Evolutionary conservation across 768 basidiomycete species (phyloP).

Genomic region (Mycena haematopus): DNA sequence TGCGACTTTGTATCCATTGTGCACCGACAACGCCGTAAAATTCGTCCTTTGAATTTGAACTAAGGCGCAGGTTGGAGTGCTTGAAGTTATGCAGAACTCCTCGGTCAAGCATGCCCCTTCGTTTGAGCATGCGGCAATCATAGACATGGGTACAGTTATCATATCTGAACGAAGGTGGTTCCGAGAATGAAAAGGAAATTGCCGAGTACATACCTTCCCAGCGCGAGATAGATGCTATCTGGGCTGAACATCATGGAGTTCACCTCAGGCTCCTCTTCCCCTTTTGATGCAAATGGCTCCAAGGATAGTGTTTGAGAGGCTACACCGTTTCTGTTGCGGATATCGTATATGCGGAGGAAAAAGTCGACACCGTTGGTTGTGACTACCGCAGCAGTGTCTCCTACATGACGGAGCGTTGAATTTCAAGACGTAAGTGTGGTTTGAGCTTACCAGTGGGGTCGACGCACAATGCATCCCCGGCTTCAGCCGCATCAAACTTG

Average conservation of each 20-base stretch:
- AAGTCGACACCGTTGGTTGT: slow-evolving; percentile 33
- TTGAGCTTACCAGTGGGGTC: slow-evolving; percentile 48
- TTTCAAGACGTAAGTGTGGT: not conserved
- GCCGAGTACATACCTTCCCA: slow-evolving; percentile 45
- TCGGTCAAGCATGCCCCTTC: slow-evolving; percentile 35
- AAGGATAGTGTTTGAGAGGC: slow-evolving; percentile 42
- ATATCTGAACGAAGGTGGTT: slow-evolving; percentile 26
- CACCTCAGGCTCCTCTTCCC: slow-evolving; percentile 49
- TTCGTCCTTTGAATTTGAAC: slow-evolving; percentile 33
- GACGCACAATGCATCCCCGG: slow-evolving; percentile 60
- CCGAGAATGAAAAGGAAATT: not conserved
- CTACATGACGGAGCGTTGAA: slow-evolving; percentile 10
- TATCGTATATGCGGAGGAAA: slow-evolving; percentile 59
- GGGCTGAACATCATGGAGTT: slow-evolving; percentile 61
- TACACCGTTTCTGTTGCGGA: slow-evolving; percentile 40
- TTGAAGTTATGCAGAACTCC: slow-evolving; percentile 50
- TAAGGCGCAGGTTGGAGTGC: slow-evolving; percentile 46
- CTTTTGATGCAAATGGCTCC: slow-evolving; percentile 42
- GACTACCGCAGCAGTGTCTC: slow-evolving; percentile 38
- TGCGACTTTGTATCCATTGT: slow-evolving; percentile 57
- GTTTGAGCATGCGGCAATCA: slow-evolving; percentile 59
- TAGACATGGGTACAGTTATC: slow-evolving; percentile 70
- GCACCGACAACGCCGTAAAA: slow-evolving; percentile 59
- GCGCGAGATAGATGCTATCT: slow-evolving; percentile 64
- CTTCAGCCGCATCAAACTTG: slow-evolving; percentile 52